A percentile compares a stretch with the other conserved stretches of the same genome.
Conservation (phyloP, 129 eudicot genomes). For the Sambucus nigra region DNA sequence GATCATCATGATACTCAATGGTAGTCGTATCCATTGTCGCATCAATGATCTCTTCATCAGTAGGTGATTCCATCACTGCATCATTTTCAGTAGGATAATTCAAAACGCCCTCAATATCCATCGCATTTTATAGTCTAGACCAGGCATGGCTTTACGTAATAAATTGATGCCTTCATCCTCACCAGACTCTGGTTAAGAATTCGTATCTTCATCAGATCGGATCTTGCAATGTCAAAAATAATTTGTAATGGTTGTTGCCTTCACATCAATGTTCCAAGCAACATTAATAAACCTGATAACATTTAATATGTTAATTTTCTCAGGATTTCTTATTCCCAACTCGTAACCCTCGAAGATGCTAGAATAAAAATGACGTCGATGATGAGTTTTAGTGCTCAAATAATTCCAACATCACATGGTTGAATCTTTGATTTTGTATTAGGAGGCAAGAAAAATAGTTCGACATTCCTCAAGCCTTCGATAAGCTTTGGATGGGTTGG, state of each 20-base stretch:
- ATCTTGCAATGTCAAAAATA: not conserved
- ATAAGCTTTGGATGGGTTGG: not conserved
- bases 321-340: not conserved
- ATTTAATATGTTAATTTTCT: not conserved
- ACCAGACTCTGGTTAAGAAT: not conserved
- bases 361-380: not conserved
- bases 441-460: not conserved
- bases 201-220: not conserved
- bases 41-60: not conserved
- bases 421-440: not conserved
- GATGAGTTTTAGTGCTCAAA: conserved; percentile 2
- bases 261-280: not conserved
- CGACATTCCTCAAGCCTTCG: conserved; percentile 3
- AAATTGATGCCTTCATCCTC: not conserved
- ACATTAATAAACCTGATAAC: not conserved
- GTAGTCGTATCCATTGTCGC: not conserved
- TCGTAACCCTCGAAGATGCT: not conserved
- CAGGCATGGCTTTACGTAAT: not conserved
- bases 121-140: not conserved
- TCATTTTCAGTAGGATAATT: not conserved
- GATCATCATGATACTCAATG: not conserved
- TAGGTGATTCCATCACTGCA: no score
- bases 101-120: not conserved
- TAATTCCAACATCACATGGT: conserved; percentile 3
- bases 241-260: not conserved